Evolutionary conservation across 176 grass and related monocot species (phyloP).

Genomic region (Aegilops longissima): DNA sequence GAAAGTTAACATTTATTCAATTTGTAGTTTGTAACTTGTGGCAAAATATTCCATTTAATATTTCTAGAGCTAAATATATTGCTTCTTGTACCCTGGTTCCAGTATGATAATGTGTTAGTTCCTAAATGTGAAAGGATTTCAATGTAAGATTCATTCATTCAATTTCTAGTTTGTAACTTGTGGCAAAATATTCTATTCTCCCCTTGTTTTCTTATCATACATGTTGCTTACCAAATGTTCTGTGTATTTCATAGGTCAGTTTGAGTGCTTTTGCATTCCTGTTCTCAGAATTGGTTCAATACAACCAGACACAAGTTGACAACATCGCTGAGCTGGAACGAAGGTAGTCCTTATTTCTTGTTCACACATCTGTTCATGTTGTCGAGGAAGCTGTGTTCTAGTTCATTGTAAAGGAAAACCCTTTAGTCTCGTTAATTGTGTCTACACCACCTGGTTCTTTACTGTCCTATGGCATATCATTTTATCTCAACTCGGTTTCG

Average conservation of each 20-base stretch:
- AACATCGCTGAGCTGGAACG: slow-evolving; percentile 94
- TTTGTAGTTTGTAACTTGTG: no score
- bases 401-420: neutral
- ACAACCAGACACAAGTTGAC: slow-evolving; percentile 98
- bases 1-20: neutral
- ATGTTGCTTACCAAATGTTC: slow-evolving; percentile 21
- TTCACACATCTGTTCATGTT: neutral
- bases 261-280: slow-evolving; percentile 96
- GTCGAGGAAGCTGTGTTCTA: neutral
- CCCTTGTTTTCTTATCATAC: neutral
- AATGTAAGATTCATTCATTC: no score
- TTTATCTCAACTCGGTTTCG: neutral
- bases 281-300: slow-evolving; percentile 96
- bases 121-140: no score
- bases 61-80: no score
- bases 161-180: no score
- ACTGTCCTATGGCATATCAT: no score
- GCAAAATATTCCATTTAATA: neutral
- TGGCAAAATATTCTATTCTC: neutral
- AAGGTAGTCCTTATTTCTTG: slow-evolving; percentile 47
- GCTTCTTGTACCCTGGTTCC: no score
- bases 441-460: neutral
- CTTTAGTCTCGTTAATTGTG: neutral
- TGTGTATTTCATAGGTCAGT: slow-evolving; percentile 68
- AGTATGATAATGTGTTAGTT: no score